phyloP scores from a whole-genome alignment of 306 rosid species.

The Astragalus glycyphyllos region DNA sequence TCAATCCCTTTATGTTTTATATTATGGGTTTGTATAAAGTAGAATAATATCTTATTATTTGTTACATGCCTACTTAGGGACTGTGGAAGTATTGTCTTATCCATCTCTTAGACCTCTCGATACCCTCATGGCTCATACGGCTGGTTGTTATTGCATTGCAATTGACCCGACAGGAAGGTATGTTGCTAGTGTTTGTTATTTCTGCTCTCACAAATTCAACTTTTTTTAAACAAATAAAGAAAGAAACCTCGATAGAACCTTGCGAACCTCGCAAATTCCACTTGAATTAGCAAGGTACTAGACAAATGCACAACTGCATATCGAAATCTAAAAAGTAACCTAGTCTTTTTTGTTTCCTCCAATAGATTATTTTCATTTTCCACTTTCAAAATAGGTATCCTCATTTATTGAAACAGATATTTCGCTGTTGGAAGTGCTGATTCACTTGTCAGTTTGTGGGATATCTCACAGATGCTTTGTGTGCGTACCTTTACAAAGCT shows the following conservation, averaged over 20 bases:
- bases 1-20: not conserved
- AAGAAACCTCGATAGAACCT: too few relatives aligned
- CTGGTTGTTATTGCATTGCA: conserved; percentile 98
- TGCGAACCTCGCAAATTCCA: not conserved
- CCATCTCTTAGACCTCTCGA: conserved; percentile 91
- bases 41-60: conserved; percentile 30
- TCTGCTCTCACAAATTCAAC: too few relatives aligned
- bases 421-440: conserved; percentile 99
- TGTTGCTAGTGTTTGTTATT: conserved; percentile 39
- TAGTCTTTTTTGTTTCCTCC: conserved; percentile 26
- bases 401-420: conserved; percentile 56
- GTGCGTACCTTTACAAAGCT: conserved; percentile 90
- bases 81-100: conserved; percentile 89
- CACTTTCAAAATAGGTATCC: conserved; percentile 25
- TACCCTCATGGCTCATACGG: conserved; percentile 97
- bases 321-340: not conserved
- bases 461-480: conserved; percentile 95
- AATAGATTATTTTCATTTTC: conserved; percentile 16
- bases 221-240: too few relatives aligned
- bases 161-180: conserved; percentile 95
- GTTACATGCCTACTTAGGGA: conserved; percentile 53
- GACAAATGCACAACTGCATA: not conserved
- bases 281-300: too few relatives aligned
- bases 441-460: conserved; percentile 96
- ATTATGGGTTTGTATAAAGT: conserved; percentile 1